Evolutionary conservation across 2,329 filamentous ascomycete genomes (phyloP).

Genomic region (Hypoxylon sp.): DNA sequence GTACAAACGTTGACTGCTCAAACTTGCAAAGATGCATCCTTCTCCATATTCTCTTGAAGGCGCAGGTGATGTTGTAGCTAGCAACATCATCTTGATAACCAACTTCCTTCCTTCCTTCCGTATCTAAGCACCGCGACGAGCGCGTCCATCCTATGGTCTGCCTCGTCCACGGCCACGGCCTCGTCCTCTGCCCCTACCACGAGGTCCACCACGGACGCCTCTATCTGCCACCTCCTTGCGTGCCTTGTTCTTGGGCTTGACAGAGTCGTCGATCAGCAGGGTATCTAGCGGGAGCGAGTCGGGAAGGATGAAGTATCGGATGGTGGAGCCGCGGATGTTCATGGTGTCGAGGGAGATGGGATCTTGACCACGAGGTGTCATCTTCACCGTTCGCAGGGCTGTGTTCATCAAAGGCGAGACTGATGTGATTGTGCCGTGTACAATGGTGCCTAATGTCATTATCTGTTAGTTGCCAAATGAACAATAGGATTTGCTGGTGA

Average conservation of each 20-base stretch:
- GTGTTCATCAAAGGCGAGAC: conserved; percentile 99
- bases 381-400: conserved; percentile 92
- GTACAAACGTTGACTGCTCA: conserved; percentile 11
- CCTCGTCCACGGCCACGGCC: conserved; percentile 61
- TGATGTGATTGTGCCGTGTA: conserved; percentile 95
- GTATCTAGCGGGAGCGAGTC: conserved; percentile 96
- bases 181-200: conserved; percentile 61
- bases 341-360: conserved; percentile 91
- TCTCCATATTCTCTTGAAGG: conserved; percentile 5
- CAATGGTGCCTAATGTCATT: conserved; percentile 76
- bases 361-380: conserved; percentile 89
- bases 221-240: conserved; percentile 82
- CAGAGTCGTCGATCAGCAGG: conserved; percentile 92
- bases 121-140: too few relatives aligned
- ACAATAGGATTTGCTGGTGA: not conserved
- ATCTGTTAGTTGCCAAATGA: conserved; percentile 9
- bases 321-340: conserved; percentile 95
- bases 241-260: conserved; percentile 99
- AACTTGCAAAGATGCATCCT: conserved; percentile 9
- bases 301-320: conserved; percentile 95
- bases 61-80: not conserved
- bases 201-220: conserved; percentile 59
- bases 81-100: too few relatives aligned
- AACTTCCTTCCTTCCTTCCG: too few relatives aligned
- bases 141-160: conserved; percentile 44